phyloP scores from a whole-genome alignment of 129 eudicot species.

The Gnaphalium uliginosum region DNA sequence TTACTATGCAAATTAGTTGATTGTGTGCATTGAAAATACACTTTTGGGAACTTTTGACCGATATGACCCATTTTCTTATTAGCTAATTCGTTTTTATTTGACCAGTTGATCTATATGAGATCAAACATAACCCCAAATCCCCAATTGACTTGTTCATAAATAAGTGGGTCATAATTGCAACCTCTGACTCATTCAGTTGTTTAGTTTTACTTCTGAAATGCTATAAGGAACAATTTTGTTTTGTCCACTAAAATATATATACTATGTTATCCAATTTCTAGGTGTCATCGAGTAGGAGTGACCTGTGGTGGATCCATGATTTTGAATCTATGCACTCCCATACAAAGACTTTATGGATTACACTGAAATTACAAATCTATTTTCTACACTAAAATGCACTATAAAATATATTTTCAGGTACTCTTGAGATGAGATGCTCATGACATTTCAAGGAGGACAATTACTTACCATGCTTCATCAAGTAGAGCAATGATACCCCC shows the following conservation, averaged over 20 bases:
- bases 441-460: constrained; percentile 19
- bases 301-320: too few relatives aligned
- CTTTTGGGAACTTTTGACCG: too few relatives aligned
- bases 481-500: constrained; percentile 99
- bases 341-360: too few relatives aligned
- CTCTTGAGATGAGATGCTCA: constrained; percentile 5
- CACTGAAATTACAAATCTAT: too few relatives aligned
- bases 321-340: too few relatives aligned
- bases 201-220: background rate
- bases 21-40: background rate
- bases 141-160: background rate
- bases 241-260: background rate
- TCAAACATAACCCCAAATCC: constrained; percentile 2
- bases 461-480: constrained; percentile 94
- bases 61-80: too few relatives aligned
- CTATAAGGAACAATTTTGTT: background rate
- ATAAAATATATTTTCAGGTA: background rate
- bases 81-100: background rate
- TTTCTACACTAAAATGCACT: background rate
- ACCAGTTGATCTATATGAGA: background rate
- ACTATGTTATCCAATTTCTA: background rate
- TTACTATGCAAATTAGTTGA: background rate
- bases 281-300: too few relatives aligned
- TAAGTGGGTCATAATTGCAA: constrained; percentile 27
- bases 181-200: background rate